phyloP scores from a whole-genome alignment of 192 early-diverging fungal species.

The Ambispora gerdemannii region DNA sequence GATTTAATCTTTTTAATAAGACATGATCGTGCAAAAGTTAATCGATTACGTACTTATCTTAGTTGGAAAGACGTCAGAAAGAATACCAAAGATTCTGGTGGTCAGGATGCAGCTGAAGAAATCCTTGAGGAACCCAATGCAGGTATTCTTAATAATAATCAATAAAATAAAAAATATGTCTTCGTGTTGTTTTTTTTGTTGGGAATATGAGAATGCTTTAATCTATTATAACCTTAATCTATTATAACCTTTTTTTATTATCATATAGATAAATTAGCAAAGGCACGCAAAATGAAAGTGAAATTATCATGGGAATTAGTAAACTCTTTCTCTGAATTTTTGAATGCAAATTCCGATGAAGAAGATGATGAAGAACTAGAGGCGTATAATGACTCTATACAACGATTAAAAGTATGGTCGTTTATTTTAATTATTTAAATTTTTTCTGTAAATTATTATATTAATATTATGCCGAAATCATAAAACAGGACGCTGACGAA shows the following conservation, averaged over 20 bases:
- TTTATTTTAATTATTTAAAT: no score
- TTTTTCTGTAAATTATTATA: background rate
- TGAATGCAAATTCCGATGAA: conserved; percentile 75
- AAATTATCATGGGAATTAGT: conserved; percentile 94
- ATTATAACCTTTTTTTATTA: background rate
- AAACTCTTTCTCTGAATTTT: conserved; percentile 71
- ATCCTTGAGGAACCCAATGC: conserved; percentile 54
- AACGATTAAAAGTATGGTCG: conserved; percentile 60
- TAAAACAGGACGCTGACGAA: conserved; percentile 74
- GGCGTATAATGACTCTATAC: conserved; percentile 86
- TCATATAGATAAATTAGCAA: conserved; percentile 42
- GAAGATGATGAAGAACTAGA: conserved; percentile 89
- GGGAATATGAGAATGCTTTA: no score
- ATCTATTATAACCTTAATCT: no score
- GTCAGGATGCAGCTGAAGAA: conserved; percentile 50
- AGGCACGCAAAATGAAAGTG: conserved; percentile 53
- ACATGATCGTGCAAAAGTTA: conserved; percentile 90
- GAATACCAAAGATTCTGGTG: conserved; percentile 78
- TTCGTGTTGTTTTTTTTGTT: no score
- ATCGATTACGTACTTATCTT: conserved; percentile 84
- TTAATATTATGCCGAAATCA: background rate
- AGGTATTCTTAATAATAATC: background rate
- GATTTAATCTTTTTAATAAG: conserved; percentile 97
- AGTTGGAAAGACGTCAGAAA: conserved; percentile 97
- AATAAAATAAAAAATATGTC: no score